Evolutionary conservation across 768 basidiomycete species (phyloP), one percentile per base, ranked within the genome.

Genomic region (Termitomyces sp.): DNA sequence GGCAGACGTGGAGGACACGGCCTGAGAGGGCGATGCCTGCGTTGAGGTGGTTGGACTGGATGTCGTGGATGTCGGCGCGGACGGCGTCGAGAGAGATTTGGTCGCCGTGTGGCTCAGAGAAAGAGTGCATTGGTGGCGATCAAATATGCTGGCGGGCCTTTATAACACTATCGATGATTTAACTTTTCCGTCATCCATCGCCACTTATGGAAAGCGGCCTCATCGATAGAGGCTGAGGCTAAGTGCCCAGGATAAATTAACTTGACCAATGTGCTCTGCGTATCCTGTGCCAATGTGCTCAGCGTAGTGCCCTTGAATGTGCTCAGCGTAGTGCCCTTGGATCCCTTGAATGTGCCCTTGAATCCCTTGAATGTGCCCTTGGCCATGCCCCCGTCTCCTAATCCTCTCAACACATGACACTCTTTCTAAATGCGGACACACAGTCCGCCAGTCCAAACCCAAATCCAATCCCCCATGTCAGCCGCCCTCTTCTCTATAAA

Each of bases 1-100:
- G 93, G 72, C 85, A 88, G 59, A 97, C 86, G 63, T 96, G 95
- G 64, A 98, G 81, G 68, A 97, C 89, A 42, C 95, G 83, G 2
- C 94, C 95, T 5, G 49, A 50, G n/a, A 50, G 38, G 24, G 51
- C 76, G 53, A 88, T 82, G 42, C 85, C 88, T 55, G 86, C 82
- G 2, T 80, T 79, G 52, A 72, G 74, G 68, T 90, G 88, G 53
- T 87, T 78, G 0, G 78, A 78, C 71, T 96, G 89, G 66, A 95
- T 85, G 9, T 76, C 71, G 35, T 67, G 70, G 53, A 97, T 87
- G 60, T 88, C 84, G 5, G 78, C 78, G 45, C 88, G 83, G 65
- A 97, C 85, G 65, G 87, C 81, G 56, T 81, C 80, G 65, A 89
- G 77, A 42, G 83, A 82, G 64, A 87, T 75, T 65, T 85, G 78